Evolutionary conservation across 495 filamentous ascomycete species (phyloP).

Genomic region (Amniculicola lignicola): DNA sequence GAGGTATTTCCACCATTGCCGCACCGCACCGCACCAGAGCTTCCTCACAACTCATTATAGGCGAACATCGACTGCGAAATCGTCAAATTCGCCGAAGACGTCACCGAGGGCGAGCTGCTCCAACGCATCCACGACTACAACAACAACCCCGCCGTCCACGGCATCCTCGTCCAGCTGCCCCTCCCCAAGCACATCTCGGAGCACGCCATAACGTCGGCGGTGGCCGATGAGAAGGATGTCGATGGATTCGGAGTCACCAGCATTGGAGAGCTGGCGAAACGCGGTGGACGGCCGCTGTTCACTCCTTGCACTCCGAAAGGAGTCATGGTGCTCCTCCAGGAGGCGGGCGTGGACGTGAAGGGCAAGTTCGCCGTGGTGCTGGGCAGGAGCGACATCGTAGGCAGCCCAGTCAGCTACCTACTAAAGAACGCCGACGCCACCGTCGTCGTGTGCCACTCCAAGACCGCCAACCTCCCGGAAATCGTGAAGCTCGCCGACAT

Average conservation of each 20-base stretch:
- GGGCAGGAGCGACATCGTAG: constrained; percentile 94
- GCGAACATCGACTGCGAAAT: constrained; percentile 86
- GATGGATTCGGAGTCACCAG: constrained; percentile 93
- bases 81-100: constrained; percentile 73
- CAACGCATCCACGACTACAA: constrained; percentile 78
- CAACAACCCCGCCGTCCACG: constrained; percentile 81
- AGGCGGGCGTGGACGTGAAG: constrained; percentile 73
- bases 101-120: constrained; percentile 81
- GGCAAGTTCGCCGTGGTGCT: constrained; percentile 95
- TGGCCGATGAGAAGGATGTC: constrained; percentile 92
- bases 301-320: constrained; percentile 94
- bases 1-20: constrained; percentile 57
- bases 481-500: constrained; percentile 84
- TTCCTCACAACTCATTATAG: constrained; percentile 46
- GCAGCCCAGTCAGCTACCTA: constrained; percentile 91
- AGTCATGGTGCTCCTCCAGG: constrained; percentile 85
- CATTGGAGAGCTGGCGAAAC: constrained; percentile 94
- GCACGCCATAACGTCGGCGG: constrained; percentile 81
- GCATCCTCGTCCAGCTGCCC: constrained; percentile 91
- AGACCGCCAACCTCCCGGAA: constrained; percentile 66
- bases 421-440: constrained; percentile 94
- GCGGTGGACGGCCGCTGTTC: constrained; percentile 82
- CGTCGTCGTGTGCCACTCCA: constrained; percentile 92
- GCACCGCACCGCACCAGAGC: neutral
- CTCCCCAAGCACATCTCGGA: constrained; percentile 86